Evolutionary conservation across 2,329 filamentous ascomycete species (phyloP).

Genomic region (Gaeumannomyces sp.): DNA sequence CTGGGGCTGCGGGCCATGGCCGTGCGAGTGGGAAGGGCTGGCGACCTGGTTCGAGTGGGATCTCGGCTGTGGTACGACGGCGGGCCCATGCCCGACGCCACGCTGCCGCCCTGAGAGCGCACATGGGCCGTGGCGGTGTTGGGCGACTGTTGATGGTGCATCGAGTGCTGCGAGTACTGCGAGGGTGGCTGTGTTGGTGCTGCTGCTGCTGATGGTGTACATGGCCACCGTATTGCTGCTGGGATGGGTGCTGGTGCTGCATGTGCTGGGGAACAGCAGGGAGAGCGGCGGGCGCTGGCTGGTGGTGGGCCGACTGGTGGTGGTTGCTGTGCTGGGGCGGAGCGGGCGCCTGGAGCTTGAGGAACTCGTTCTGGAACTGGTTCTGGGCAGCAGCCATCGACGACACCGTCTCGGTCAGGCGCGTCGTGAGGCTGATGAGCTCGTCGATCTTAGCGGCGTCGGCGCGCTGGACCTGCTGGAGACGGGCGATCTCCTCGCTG

Average conservation of each 20-base stretch:
- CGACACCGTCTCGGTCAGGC: constrained; percentile 62
- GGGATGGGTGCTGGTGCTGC: constrained; percentile 20
- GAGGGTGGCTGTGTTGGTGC: constrained; percentile 13
- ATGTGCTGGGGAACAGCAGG: constrained; percentile 13
- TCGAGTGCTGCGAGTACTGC: constrained; percentile 19
- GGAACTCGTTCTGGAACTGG: constrained; percentile 59
- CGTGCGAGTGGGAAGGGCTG: constrained; percentile 20
- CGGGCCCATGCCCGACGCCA: constrained; percentile 3
- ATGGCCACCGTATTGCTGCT: constrained; percentile 5
- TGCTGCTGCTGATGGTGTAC: constrained; percentile 9
- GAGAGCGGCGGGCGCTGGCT: neutral
- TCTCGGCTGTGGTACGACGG: constrained; percentile 7
- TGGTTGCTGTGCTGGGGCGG: constrained; percentile 13
- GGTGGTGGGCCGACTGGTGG: constrained; percentile 19
- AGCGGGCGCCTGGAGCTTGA: constrained; percentile 40
- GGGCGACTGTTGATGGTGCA: constrained; percentile 16
- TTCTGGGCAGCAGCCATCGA: constrained; percentile 63
- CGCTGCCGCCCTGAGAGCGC: neutral
- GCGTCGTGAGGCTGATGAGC: constrained; percentile 59
- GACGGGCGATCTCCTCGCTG: constrained; percentile 41
- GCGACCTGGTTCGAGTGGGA: constrained; percentile 13
- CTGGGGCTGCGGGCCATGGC: constrained; percentile 23
- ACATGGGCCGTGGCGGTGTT: constrained; percentile 3
- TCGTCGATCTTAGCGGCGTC: constrained; percentile 64
- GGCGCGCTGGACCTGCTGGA: constrained; percentile 44